Evolutionary conservation across 2,329 filamentous ascomycete species (phyloP).

Genomic region (Microsporum canis): DNA sequence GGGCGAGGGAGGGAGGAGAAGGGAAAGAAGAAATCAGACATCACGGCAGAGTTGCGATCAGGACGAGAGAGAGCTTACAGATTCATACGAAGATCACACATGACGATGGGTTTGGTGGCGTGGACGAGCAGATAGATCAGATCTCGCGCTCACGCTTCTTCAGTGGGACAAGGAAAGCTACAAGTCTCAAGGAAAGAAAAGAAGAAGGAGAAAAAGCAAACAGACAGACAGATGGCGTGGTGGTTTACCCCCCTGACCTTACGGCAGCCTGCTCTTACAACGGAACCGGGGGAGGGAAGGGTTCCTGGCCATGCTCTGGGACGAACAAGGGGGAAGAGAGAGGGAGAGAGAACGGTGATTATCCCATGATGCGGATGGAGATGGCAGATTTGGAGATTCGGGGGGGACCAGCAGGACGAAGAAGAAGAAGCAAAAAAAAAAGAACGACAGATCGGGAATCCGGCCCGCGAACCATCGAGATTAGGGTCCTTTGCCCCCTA

Average conservation of each 20-base stretch:
- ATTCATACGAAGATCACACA: background rate
- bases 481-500: background rate
- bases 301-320: conserved; percentile 3
- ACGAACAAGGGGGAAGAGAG: background rate
- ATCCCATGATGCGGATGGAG: background rate
- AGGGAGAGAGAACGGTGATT: background rate
- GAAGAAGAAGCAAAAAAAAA: background rate
- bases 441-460: conserved; percentile 3
- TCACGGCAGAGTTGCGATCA: background rate
- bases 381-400: background rate
- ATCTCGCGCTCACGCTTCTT: conserved; percentile 2
- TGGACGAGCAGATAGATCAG: conserved; percentile 4
- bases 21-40: background rate
- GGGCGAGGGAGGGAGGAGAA: background rate
- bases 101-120: background rate
- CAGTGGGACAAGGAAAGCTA: conserved; percentile 2
- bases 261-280: background rate
- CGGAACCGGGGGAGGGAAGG: background rate
- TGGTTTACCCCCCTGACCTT: background rate
- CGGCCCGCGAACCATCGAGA: conserved; percentile 5
- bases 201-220: background rate
- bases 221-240: background rate
- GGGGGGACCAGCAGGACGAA: background rate
- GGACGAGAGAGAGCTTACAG: background rate
- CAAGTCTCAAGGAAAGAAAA: background rate